These are phyloP conservation scores for Aspergillus brunneoviolaceus DNA, from an alignment of 2,329 filamentous ascomycete species.

Conservation along the genomic window DNA sequence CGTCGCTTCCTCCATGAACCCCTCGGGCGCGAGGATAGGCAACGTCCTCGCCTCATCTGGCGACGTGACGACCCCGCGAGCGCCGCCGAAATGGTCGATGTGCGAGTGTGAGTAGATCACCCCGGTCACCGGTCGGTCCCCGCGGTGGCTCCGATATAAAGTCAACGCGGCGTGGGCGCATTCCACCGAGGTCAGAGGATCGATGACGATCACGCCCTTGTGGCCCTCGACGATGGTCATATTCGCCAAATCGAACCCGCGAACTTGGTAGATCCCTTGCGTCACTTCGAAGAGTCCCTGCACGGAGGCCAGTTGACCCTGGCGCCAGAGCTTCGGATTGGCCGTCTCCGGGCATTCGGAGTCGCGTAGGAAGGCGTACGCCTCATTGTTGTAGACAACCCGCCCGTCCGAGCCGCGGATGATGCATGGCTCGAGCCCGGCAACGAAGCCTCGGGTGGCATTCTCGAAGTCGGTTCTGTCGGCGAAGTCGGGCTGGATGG, in stretches of 20 bases:
- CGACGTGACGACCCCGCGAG: constrained; percentile 14
- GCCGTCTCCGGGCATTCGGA: constrained; percentile 26
- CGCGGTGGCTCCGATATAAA: constrained; percentile 32
- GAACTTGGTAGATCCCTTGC: constrained; percentile 42
- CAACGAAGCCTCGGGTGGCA: constrained; percentile 24
- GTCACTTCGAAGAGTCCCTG: constrained; percentile 40
- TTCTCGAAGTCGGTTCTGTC: constrained; percentile 19
- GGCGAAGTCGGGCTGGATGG: constrained; percentile 14
- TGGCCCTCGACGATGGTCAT: constrained; percentile 43
- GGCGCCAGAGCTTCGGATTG: constrained; percentile 38
- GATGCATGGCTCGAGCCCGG: constrained; percentile 17
- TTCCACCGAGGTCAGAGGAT: constrained; percentile 40
- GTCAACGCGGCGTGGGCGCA: constrained; percentile 34
- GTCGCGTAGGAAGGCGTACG: constrained; percentile 31
- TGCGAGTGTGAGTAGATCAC: constrained; percentile 47
- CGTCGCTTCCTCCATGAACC: constrained; percentile 41
- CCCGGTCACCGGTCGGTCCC: constrained; percentile 27
- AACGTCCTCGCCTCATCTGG: constrained; percentile 2
- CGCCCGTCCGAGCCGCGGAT: constrained; percentile 28
- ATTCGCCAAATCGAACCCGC: constrained; percentile 44
- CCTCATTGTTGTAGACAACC: constrained; percentile 33
- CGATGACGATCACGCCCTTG: constrained; percentile 41
- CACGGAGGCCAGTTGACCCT: constrained; percentile 31
- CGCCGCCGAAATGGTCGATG: constrained; percentile 41
- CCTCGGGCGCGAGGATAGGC: constrained; percentile 37